Percentiles rank a stretch among this genome's conserved stretches.
phyloP scores from a whole-genome alignment of 257 asterid species.

The Solanum rostratum region DNA sequence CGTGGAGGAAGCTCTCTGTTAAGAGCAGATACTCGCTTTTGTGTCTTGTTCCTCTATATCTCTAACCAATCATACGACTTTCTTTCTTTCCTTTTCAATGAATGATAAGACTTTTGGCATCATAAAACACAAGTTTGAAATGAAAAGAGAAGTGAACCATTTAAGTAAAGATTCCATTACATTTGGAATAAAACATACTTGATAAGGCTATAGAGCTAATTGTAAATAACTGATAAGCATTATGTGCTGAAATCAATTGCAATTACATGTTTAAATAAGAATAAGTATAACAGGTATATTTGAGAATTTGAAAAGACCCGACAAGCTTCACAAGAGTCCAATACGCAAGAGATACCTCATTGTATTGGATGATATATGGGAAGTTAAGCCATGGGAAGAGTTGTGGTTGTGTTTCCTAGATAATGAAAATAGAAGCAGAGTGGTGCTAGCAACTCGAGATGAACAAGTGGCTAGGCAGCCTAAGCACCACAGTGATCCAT shows the following conservation, averaged over 20 bases:
- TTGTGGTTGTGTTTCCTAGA: no score
- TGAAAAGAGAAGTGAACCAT: not conserved
- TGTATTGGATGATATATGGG: no score
- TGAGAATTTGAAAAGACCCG: not conserved
- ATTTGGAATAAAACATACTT: not conserved
- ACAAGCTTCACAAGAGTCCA: no score
- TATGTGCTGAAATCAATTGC: not conserved
- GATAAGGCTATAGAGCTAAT: not conserved
- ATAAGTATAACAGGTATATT: not conserved
- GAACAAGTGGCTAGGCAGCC: not conserved
- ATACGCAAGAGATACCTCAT: no score
- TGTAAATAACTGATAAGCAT: not conserved
- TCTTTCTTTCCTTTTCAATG: not conserved
- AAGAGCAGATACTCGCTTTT: conserved; percentile 82
- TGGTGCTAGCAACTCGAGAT: not conserved
- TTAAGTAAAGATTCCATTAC: not conserved
- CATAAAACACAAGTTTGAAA: not conserved
- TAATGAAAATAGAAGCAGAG: no score
- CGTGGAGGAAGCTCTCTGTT: conserved; percentile 86
- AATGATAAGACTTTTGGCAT: not conserved
- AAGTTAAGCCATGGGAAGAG: no score
- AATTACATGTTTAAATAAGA: not conserved
- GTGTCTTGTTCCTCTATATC: conserved; percentile 70
- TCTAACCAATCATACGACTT: not conserved
- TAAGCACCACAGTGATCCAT: not conserved